A percentile compares a stretch with the other conserved stretches of the same genome.
Evolutionary conservation across 192 early-diverging fungal species (phyloP).

Genomic region (Umbelopsis vinacea): DNA sequence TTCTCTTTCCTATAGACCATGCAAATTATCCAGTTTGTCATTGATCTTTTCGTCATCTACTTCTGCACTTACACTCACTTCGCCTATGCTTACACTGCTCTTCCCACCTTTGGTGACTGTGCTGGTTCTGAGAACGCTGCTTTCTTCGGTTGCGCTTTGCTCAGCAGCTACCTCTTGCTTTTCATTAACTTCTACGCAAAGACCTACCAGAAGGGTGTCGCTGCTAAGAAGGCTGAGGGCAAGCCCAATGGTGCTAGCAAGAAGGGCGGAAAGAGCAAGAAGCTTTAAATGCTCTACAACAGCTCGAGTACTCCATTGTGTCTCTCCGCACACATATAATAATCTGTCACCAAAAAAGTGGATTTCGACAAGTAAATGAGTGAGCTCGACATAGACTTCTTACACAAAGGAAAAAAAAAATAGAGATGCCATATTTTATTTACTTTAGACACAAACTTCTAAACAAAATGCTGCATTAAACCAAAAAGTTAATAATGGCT

Average conservation of each 20-base stretch:
- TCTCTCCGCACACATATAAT: neutral
- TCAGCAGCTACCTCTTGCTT: slow-evolving; percentile 82
- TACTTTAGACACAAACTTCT: neutral
- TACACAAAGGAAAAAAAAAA: no score
- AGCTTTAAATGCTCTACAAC: neutral
- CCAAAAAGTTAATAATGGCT: no score
- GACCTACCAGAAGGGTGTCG: slow-evolving; percentile 68
- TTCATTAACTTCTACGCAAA: slow-evolving; percentile 90
- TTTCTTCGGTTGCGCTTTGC: slow-evolving; percentile 78
- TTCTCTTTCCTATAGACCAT: slow-evolving; percentile 45
- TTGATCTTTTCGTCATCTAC: slow-evolving; percentile 86
- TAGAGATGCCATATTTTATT: neutral
- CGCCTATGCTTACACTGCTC: slow-evolving; percentile 62
- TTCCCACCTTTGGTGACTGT: slow-evolving; percentile 70
- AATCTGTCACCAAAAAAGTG: no score
- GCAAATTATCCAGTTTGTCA: slow-evolving; percentile 91
- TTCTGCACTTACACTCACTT: slow-evolving; percentile 87
- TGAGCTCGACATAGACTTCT: neutral
- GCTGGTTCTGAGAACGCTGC: slow-evolving; percentile 79
- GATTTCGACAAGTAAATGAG: neutral
- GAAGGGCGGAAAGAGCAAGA: slow-evolving; percentile 19
- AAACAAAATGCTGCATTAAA: no score
- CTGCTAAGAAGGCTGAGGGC: slow-evolving; percentile 12
- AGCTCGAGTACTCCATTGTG: neutral
- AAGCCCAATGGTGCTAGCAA: neutral